phyloP scores from a whole-genome alignment of 2,329 filamentous ascomycete species.

The Ophiostoma quercus region DNA sequence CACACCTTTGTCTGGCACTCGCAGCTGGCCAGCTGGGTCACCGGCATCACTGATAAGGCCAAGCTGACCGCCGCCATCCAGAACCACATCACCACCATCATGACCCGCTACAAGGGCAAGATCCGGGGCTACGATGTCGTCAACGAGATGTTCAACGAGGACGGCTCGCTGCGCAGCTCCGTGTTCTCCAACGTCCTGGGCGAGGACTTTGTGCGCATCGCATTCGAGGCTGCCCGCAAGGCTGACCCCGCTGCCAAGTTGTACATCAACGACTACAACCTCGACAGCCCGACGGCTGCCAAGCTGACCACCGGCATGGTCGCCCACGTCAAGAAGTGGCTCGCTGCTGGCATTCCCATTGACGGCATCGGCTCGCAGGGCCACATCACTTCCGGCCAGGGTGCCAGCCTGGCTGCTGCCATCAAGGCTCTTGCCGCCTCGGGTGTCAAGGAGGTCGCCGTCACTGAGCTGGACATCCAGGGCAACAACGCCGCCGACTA shows the following conservation, averaged over 20 bases:
- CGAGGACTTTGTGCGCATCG: conserved; percentile 63
- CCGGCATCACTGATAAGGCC: conserved; percentile 46
- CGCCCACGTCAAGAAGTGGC: conserved; percentile 58
- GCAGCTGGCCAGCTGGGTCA: conserved; percentile 57
- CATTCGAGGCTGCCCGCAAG: conserved; percentile 61
- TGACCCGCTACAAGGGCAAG: conserved; percentile 58
- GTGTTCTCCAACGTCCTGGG: conserved; percentile 65
- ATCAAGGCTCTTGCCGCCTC: conserved; percentile 49
- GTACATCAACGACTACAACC: conserved; percentile 72
- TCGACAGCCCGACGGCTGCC: conserved; percentile 53
- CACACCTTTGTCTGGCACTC: conserved; percentile 64
- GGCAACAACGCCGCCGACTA: conserved; percentile 53
- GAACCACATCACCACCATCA: conserved; percentile 54
- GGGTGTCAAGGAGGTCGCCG: conserved; percentile 52
- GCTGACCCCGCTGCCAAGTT: conserved; percentile 64
- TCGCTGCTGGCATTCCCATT: conserved; percentile 56
- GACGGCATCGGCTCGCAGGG: conserved; percentile 59
- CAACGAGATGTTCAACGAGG: conserved; percentile 61
- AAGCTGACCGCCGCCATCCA: conserved; percentile 52
- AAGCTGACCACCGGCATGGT: conserved; percentile 53
- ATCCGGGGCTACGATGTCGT: conserved; percentile 59
- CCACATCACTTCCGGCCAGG: conserved; percentile 46
- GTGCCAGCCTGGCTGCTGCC: conserved; percentile 43
- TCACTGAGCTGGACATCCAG: conserved; percentile 65
- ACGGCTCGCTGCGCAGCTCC: conserved; percentile 53